Evolutionary conservation across 306 rosid species (phyloP).

Genomic region (Mimosa bimucronata): DNA sequence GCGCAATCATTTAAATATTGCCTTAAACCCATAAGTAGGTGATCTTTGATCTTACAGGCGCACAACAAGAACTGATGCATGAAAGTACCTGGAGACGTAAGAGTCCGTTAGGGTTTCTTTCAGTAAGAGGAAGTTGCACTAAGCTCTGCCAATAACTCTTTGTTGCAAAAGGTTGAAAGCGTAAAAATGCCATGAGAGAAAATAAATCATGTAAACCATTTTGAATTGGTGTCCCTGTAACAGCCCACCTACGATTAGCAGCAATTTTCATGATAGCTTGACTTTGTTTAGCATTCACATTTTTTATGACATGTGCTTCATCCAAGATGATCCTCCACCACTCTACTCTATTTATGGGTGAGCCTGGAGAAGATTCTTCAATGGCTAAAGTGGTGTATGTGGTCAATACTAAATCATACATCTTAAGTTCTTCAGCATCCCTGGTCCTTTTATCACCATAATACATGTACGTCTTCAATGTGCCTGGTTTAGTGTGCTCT

Average conservation of each 20-base stretch:
- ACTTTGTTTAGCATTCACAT: constrained; percentile 58
- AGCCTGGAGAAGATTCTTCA: constrained; percentile 33
- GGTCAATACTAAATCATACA: constrained; percentile 74
- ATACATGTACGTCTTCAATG: constrained; percentile 66
- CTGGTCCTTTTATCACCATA: constrained; percentile 71
- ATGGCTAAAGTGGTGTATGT: constrained; percentile 61
- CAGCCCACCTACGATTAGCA: constrained; percentile 77
- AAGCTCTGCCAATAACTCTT: constrained; percentile 69
- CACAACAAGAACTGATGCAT: not conserved
- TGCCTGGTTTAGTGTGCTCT: constrained; percentile 61
- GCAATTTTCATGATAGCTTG: constrained; percentile 52
- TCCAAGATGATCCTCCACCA: constrained; percentile 87
- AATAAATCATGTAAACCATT: constrained; percentile 74
- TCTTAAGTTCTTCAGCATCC: constrained; percentile 52
- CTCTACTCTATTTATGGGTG: constrained; percentile 51
- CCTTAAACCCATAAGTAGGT: not conserved
- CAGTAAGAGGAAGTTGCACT: constrained; percentile 73
- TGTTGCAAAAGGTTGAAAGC: constrained; percentile 73
- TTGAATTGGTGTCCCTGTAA: constrained; percentile 83
- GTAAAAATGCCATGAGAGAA: constrained; percentile 76
- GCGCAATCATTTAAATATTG: not conserved
- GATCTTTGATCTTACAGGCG: not conserved
- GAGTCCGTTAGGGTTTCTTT: constrained; percentile 52
- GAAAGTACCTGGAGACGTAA: constrained; percentile 73
- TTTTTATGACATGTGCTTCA: constrained; percentile 82